Evolutionary conservation across 371 early-diverging fungal genomes (phyloP).

Genomic region (Amoeboaphelidium protococcarum): DNA sequence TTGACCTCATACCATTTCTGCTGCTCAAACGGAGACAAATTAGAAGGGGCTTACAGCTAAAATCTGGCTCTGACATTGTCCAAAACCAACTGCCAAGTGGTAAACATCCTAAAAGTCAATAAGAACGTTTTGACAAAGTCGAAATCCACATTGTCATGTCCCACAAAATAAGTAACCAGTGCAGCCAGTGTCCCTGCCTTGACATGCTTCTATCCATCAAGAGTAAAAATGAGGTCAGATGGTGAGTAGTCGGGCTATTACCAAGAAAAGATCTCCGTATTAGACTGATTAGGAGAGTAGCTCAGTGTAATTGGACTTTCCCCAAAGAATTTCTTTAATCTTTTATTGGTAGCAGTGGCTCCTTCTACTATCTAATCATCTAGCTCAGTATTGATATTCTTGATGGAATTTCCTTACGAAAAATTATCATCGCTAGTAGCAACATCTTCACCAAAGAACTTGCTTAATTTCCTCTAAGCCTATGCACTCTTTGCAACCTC

Average conservation of each 20-base stretch:
- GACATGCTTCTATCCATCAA: background rate
- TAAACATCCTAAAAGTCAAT: slow-evolving; percentile 71
- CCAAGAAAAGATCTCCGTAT: too few species aligned
- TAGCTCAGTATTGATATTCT: too few species aligned
- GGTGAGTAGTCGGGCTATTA: too few species aligned
- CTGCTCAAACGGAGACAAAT: slow-evolving; percentile 30
- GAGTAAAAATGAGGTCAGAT: too few species aligned
- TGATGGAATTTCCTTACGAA: too few species aligned
- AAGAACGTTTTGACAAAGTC: slow-evolving; percentile 56
- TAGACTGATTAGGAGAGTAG: too few species aligned
- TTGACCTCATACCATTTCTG: slow-evolving; percentile 62
- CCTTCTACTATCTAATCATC: too few species aligned
- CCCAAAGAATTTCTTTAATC: too few species aligned
- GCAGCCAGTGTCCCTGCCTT: background rate
- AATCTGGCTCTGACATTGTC: slow-evolving; percentile 38
- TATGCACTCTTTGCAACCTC: too few species aligned
- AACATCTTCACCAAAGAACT: slow-evolving; percentile 42
- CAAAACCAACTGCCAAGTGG: slow-evolving; percentile 41
- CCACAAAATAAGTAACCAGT: background rate
- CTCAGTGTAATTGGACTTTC: too few species aligned
- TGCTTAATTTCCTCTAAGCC: slow-evolving; percentile 28
- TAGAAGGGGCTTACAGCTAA: slow-evolving; percentile 34
- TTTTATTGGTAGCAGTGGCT: too few species aligned
- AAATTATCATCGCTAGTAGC: too few species aligned
- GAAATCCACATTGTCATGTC: slow-evolving; percentile 20